These are phyloP conservation scores for Wickerhamiella allomyrinae DNA, from an alignment of 805 yeast genomes.

Conservation along the genomic window DNA sequence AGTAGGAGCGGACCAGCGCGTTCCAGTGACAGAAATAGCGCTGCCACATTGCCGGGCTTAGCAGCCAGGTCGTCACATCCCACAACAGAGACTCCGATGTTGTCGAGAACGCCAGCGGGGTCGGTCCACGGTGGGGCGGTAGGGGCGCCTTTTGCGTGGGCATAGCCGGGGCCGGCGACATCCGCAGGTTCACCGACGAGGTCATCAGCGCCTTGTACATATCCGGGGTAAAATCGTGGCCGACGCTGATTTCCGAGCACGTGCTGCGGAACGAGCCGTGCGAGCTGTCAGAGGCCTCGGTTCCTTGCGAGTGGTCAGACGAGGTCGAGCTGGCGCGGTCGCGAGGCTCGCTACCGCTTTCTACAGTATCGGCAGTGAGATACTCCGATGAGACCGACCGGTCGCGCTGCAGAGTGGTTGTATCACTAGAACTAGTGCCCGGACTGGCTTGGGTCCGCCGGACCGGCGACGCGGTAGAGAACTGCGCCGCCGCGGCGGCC, in stretches of 20 bases:
- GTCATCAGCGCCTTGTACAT: neutral
- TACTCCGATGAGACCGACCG: too few species aligned
- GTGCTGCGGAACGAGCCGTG: neutral
- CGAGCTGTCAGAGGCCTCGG: too few species aligned
- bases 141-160: neutral
- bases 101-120: constrained; percentile 3
- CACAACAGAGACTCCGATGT: constrained; percentile 31
- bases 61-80: constrained; percentile 40
- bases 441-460: too few species aligned
- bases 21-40: constrained; percentile 63
- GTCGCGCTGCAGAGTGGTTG: too few species aligned
- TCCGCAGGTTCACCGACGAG: neutral
- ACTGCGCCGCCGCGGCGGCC: neutral
- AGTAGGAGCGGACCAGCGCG: constrained; percentile 60
- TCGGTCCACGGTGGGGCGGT: constrained; percentile 3
- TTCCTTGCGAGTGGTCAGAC: neutral
- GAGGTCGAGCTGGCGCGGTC: neutral
- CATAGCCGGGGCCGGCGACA: neutral
- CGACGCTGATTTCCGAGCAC: neutral
- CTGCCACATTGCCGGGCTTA: constrained; percentile 37
- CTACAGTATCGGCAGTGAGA: neutral
- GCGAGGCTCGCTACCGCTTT: neutral
- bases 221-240: neutral
- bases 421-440: too few species aligned
- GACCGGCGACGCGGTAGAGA: too few species aligned